Percentiles rank a stretch among this genome's conserved stretches.
phyloP scores from a whole-genome alignment of 768 basidiomycete species.

The Kwoniella dendrophila region DNA sequence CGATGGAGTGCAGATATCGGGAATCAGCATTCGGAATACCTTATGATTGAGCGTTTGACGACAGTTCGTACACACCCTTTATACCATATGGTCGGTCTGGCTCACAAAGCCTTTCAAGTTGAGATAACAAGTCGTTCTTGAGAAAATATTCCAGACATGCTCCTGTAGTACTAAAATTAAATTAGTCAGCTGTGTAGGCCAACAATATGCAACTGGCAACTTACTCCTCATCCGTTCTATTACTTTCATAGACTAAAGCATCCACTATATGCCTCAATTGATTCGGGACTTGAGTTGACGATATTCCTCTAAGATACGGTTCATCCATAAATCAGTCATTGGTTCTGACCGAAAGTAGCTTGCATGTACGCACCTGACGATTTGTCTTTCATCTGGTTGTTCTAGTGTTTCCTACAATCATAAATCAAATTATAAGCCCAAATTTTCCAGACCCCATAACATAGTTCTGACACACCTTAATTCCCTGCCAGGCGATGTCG shows the following conservation, averaged over 20 bases:
- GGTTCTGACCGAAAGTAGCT: neutral
- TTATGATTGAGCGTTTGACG: neutral
- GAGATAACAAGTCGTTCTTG: constrained; percentile 83
- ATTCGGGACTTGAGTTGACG: constrained; percentile 75
- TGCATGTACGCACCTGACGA: constrained; percentile 57
- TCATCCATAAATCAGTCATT: neutral
- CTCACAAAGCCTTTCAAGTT: constrained; percentile 82
- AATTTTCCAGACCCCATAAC: neutral
- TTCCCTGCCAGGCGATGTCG: constrained; percentile 42
- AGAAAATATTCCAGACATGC: constrained; percentile 87
- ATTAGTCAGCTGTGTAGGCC: constrained; percentile 3
- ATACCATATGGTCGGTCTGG: constrained; percentile 84
- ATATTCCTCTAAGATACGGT: constrained; percentile 64
- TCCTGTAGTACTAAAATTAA: constrained; percentile 72
- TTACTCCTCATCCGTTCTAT: constrained; percentile 82
- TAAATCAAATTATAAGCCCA: no score
- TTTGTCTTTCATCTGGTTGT: constrained; percentile 85
- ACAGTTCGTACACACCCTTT: constrained; percentile 58
- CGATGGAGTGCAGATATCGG: neutral
- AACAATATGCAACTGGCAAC: constrained; percentile 15
- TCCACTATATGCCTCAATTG: constrained; percentile 80
- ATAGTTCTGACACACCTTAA: constrained; percentile 31
- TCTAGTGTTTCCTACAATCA: constrained; percentile 70
- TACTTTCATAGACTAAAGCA: constrained; percentile 80
- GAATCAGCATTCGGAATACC: no score